Evolutionary conservation across 345 rosid genomes (phyloP), one percentile per base, ranked within the genome.

Genomic region (Eucalyptus sp.): DNA sequence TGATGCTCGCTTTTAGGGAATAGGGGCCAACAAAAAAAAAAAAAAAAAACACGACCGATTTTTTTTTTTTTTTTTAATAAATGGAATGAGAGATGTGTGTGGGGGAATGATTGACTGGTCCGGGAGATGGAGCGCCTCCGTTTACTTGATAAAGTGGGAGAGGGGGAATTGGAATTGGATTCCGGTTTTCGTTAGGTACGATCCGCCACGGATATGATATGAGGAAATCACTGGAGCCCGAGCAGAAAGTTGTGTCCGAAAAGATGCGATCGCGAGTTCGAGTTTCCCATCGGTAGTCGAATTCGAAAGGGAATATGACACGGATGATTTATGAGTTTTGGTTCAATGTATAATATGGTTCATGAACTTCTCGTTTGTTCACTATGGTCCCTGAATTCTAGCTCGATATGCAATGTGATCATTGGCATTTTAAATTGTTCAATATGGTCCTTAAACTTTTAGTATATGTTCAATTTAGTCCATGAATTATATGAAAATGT

Each of bases 311-410:
- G 29, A 56, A 24, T 22, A 24, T 56, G 6, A 56, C 62, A 9
- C 0, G 13, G 24, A 56, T 56, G 13, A 56, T 56, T 1, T 3
- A 2, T 22, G 1, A 56, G 8, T 24, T 56, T 54, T 22, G 60
- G 11, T 54, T 0, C 1, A 8, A 22, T 56, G 0, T 56, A 4
- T 1, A 24, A 56, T 9, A 3, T 24, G 0, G 13, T 56, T 0
- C 1, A 8, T 56, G 1, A 4, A 56, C 1, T 56, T 56, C 1
- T 24, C 0, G 24, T 56, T 56, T 56, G 13, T 56, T 56, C 1
- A 7, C 2, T 56, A 3, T 22, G 29, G 12, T 4, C 4, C 12
- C 0, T 24, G 1, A 56, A 0, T 24, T 56, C 1, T 56, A 56
- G 3, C 13, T 2, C 2, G 1, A 52, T 56, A 4, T 56, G 5